These are phyloP conservation scores for Leccinum obscurum DNA, from an alignment of 768 basidiomycete species.

Conservation along the genomic window DNA sequence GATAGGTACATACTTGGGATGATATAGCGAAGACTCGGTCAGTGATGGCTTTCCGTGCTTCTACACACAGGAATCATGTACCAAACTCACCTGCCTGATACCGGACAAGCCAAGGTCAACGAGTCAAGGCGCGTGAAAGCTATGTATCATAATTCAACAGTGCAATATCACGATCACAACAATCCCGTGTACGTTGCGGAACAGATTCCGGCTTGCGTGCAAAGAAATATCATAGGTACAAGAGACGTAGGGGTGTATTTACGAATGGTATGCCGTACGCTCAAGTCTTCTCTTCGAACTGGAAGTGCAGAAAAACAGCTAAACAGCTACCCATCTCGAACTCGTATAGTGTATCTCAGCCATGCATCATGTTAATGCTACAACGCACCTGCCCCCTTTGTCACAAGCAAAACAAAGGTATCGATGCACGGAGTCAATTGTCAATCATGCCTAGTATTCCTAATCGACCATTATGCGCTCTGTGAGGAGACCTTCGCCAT, in stretches of 20 bases:
- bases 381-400: constrained; percentile 62
- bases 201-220: constrained; percentile 17
- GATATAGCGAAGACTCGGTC: too few species aligned
- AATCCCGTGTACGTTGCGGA: not conserved
- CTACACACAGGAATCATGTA: not conserved
- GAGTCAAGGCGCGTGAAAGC: constrained; percentile 14
- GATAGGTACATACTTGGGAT: not conserved
- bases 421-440: constrained; percentile 21
- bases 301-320: constrained; percentile 17
- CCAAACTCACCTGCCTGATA: constrained; percentile 5
- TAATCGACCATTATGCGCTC: constrained; percentile 82
- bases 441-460: constrained; percentile 12
- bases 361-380: constrained; percentile 43
- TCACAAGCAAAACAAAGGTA: constrained; percentile 29
- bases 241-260: constrained; percentile 55
- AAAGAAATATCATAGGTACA: constrained; percentile 41
- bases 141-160: constrained; percentile 27
- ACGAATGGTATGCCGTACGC: constrained; percentile 39
- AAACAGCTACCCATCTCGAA: constrained; percentile 29
- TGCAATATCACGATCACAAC: constrained; percentile 2
- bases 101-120: constrained; percentile 17
- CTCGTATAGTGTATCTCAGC: constrained; percentile 46
- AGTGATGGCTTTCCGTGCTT: too few species aligned
- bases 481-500: constrained; percentile 84
- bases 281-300: constrained; percentile 22